These are phyloP conservation scores for Lagenidium giganteum DNA, from an alignment of 352 stramenopile genomes.

Conservation along the genomic window DNA sequence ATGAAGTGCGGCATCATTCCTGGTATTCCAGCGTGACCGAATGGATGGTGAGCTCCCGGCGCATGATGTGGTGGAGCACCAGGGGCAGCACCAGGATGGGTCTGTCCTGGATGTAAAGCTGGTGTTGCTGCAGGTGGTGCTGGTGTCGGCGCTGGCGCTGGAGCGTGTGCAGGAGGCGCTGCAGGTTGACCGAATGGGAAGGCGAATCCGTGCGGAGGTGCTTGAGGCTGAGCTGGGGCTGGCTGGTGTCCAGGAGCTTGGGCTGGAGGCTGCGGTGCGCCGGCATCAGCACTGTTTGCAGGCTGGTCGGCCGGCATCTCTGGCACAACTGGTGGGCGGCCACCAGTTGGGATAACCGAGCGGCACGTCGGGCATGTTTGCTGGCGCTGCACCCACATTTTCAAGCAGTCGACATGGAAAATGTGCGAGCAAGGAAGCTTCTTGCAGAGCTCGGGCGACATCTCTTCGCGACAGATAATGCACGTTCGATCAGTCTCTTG, in stretches of 20 bases:
- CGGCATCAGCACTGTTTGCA: constrained; percentile 20
- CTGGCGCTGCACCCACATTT: constrained; percentile 98
- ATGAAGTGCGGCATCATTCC: no score
- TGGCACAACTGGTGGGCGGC: constrained; percentile 31
- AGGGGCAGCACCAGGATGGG: no score
- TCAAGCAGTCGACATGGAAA: constrained; percentile 96
- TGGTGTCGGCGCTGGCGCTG: constrained; percentile 1
- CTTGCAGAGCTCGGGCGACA: constrained; percentile 88
- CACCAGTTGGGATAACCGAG: constrained; percentile 88
- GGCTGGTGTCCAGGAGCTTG: constrained; percentile 9
- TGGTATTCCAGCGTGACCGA: no score
- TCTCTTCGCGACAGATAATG: constrained; percentile 97
- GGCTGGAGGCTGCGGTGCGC: constrained; percentile 16
- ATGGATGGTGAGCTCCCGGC: no score
- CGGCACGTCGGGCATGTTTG: constrained; percentile 98
- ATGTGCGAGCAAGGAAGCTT: constrained; percentile 97
- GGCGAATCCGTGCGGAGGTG: neutral
- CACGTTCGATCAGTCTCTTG: constrained; percentile 90
- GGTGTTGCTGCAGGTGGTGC: no score
- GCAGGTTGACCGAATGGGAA: neutral
- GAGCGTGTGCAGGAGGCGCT: neutral
- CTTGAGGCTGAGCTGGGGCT: neutral
- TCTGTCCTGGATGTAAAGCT: no score
- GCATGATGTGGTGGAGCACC: no score
- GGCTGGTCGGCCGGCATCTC: constrained; percentile 18